Evolutionary conservation across 139 green algal genomes (phyloP).

Genomic region (Spirogloea muscicola): DNA sequence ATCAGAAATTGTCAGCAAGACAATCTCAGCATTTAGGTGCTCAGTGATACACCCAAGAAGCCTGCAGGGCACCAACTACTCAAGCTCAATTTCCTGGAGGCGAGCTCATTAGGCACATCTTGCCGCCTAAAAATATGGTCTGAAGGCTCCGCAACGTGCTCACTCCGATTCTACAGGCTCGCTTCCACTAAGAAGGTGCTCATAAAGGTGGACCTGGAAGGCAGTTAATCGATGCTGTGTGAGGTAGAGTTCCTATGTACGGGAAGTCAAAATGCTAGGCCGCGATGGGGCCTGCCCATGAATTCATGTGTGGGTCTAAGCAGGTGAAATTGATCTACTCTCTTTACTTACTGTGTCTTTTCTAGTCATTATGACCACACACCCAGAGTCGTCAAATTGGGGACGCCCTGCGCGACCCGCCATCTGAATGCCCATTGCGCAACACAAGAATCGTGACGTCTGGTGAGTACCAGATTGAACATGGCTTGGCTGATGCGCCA

Average conservation of each 20-base stretch:
- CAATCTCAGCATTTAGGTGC: slow-evolving; percentile 49
- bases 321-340: neutral
- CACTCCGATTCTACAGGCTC: slow-evolving; percentile 48
- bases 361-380: slow-evolving; percentile 85
- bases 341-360: slow-evolving; percentile 41
- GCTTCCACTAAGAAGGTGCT: slow-evolving; percentile 25
- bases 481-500: too few species aligned
- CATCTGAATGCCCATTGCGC: slow-evolving; percentile 42
- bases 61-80: slow-evolving; percentile 32
- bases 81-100: neutral
- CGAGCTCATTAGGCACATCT: too few species aligned
- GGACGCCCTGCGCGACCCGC: slow-evolving; percentile 64
- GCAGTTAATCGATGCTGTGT: neutral
- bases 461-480: too few species aligned
- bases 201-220: slow-evolving; percentile 40
- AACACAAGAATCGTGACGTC: too few species aligned
- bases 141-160: neutral
- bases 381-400: slow-evolving; percentile 86
- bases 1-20: slow-evolving; percentile 39
- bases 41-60: slow-evolving; percentile 30
- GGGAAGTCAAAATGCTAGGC: neutral
- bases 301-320: neutral
- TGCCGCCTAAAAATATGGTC: neutral
- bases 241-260: neutral
- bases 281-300: neutral